These are phyloP conservation scores for Elaeis guineensis DNA, from an alignment of 176 grass and related monocot species.

Conservation along the genomic window DNA sequence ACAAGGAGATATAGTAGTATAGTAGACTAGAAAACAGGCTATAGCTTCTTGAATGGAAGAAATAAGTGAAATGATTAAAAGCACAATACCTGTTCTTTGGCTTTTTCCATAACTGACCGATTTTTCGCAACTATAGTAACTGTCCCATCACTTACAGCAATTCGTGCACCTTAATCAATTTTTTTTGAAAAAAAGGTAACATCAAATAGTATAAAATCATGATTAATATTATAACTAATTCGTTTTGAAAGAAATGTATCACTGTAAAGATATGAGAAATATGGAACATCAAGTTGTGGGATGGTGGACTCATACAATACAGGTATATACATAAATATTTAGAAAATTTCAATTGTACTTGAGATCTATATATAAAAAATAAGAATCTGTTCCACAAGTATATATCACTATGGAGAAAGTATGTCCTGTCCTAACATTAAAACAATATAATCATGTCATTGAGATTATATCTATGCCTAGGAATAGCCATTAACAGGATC, in stretches of 20 bases:
- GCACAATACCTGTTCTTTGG: constrained; percentile 65
- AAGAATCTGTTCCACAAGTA: background rate
- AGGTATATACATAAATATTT: background rate
- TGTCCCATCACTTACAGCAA: constrained; percentile 82
- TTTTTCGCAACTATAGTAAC: constrained; percentile 98
- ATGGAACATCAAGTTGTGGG: background rate
- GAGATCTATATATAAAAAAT: background rate
- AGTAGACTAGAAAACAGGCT: too few relatives aligned
- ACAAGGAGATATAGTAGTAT: too few relatives aligned
- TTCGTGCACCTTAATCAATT: constrained; percentile 50
- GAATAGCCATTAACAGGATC: too few relatives aligned
- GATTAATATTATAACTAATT: too few relatives aligned
- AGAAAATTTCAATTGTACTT: background rate
- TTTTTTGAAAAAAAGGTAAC: too few relatives aligned
- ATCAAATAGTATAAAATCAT: too few relatives aligned
- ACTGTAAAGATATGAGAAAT: background rate
- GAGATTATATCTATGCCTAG: too few relatives aligned
- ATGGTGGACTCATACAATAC: background rate
- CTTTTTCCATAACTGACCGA: constrained; percentile 79
- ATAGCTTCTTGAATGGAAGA: too few relatives aligned
- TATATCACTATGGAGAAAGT: background rate
- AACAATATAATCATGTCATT: too few relatives aligned
- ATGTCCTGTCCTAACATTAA: background rate
- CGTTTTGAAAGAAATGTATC: too few relatives aligned
- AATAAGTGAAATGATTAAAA: too few relatives aligned